Evolutionary conservation across 116 monocot genomes (phyloP).

Genomic region (Trichopus zeylanicus): DNA sequence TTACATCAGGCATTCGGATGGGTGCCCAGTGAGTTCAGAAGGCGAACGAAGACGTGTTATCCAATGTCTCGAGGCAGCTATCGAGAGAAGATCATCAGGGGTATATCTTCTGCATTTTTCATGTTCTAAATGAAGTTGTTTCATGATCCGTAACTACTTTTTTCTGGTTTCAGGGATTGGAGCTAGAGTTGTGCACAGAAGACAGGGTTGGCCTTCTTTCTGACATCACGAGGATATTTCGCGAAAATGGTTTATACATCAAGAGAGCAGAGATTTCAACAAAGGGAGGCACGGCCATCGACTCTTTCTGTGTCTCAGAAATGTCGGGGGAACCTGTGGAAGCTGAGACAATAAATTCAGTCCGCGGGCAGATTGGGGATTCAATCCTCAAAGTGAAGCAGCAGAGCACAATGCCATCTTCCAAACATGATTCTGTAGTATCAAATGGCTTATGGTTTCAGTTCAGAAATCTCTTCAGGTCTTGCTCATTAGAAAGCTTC

Average conservation of each 20-base stretch:
- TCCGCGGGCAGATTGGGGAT: neutral
- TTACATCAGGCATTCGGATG: conserved; percentile 37
- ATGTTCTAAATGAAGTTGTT: neutral
- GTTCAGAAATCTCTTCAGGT: neutral
- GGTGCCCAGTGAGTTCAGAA: conserved; percentile 27
- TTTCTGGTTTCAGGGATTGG: conserved; percentile 18
- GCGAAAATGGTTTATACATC: conserved; percentile 46
- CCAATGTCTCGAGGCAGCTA: conserved; percentile 36
- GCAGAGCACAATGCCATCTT: neutral
- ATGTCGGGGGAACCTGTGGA: conserved; percentile 5
- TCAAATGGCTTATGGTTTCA: neutral
- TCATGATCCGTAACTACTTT: too few relatives aligned
- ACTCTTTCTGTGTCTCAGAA: conserved; percentile 15
- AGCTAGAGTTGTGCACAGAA: conserved; percentile 26
- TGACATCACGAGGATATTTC: conserved; percentile 33
- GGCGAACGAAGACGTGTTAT: conserved; percentile 32
- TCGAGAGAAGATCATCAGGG: conserved; percentile 28
- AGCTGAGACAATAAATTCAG: conserved; percentile 9
- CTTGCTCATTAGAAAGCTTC: too few relatives aligned
- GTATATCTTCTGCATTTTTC: conserved; percentile 1
- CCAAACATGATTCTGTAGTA: too few relatives aligned
- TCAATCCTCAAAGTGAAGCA: neutral
- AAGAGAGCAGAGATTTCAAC: conserved; percentile 44
- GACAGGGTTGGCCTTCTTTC: conserved; percentile 35
- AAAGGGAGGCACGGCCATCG: conserved; percentile 17